Percentiles rank a stretch among this genome's conserved stretches.
Evolutionary conservation across 78 protist genomes (phyloP).

Genomic region (Dictyostelium intermedium): DNA sequence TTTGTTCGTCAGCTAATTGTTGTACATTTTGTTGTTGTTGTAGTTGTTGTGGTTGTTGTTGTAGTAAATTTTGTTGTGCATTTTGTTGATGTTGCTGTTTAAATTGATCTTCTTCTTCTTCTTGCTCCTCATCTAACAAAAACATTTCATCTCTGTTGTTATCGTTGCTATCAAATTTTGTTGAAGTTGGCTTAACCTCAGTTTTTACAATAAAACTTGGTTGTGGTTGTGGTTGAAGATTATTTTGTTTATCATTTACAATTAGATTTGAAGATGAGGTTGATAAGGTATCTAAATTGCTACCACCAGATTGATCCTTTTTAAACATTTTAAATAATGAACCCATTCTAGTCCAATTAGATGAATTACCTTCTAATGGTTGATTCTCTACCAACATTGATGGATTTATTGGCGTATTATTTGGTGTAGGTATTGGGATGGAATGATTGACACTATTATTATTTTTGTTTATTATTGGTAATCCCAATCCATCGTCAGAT

Average conservation of each 20-base stretch:
- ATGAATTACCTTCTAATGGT: not conserved
- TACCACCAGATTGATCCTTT: constrained; percentile 12
- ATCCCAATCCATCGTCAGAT: not conserved
- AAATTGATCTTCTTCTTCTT: constrained; percentile 12
- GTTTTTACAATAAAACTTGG: constrained; percentile 1
- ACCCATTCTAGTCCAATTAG: constrained; percentile 63
- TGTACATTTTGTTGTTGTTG: not conserved
- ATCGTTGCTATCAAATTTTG: not conserved
- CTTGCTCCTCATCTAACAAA: constrained; percentile 65
- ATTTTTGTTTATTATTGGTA: not conserved
- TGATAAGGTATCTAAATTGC: not conserved
- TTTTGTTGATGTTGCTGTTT: not conserved
- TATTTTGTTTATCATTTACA: not conserved
- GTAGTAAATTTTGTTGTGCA: not conserved
- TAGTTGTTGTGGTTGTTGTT: not conserved
- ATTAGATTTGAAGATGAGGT: not conserved
- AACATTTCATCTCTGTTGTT: constrained; percentile 17
- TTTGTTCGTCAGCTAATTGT: not conserved
- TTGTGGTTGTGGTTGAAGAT: not conserved
- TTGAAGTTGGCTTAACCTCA: not conserved
- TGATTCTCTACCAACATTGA: not conserved
- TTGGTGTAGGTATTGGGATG: not conserved
- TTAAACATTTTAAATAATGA: constrained; percentile 48
- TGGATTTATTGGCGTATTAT: constrained; percentile 2
- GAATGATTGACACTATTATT: not conserved